phyloP scores from a whole-genome alignment of 106 monocot species.

The Dendrobium nobile region DNA sequence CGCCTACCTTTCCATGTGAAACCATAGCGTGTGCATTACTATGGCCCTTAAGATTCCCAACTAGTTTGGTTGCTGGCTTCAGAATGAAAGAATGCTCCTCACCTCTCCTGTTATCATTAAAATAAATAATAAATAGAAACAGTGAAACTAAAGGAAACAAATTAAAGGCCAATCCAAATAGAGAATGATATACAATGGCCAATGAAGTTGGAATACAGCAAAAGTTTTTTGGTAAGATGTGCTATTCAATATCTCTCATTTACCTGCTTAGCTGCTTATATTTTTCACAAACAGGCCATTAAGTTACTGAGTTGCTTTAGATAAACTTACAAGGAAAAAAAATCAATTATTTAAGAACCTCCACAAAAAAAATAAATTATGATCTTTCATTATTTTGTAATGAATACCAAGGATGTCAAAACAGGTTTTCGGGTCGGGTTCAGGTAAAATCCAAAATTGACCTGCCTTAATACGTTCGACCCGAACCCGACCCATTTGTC shows the following conservation, averaged over 20 bases:
- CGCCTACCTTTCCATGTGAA: constrained; percentile 13
- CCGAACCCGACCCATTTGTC: no score
- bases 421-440: not conserved
- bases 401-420: not conserved
- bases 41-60: constrained; percentile 28
- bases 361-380: not conserved
- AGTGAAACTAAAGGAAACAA: not conserved
- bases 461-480: no score
- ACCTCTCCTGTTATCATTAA: constrained; percentile 46
- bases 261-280: not conserved
- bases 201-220: not conserved
- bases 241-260: not conserved
- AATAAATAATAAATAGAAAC: not conserved
- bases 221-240: not conserved
- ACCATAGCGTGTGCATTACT: constrained; percentile 17
- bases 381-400: not conserved
- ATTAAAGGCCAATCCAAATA: not conserved
- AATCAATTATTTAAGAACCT: not conserved
- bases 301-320: not conserved
- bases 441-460: no score
- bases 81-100: constrained; percentile 98
- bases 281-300: not conserved
- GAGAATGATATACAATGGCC: not conserved
- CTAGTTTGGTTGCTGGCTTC: constrained; percentile 41
- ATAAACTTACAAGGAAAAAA: not conserved